These are phyloP conservation scores for Tephrocybe sp. DNA, from an alignment of 768 basidiomycete genomes.

Conservation along the genomic window DNA sequence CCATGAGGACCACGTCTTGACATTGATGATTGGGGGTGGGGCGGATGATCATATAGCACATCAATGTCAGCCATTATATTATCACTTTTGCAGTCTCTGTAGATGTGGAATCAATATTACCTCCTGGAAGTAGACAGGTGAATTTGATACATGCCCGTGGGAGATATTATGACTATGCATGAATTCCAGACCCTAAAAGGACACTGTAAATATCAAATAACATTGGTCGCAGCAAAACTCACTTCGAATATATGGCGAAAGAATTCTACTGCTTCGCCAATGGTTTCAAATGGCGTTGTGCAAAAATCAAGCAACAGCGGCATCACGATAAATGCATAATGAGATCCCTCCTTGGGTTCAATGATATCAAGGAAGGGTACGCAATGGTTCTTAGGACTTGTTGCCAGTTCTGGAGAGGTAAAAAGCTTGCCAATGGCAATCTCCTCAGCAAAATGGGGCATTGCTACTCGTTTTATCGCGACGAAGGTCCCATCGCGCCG, in stretches of 20 bases:
- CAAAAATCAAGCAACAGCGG: conserved; percentile 22
- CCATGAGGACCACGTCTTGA: conserved; percentile 15
- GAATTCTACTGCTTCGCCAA: conserved; percentile 30
- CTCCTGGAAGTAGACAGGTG: neutral
- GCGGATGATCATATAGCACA: conserved; percentile 16
- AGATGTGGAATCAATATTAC: neutral
- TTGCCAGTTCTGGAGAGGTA: conserved; percentile 10
- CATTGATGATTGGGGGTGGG: conserved; percentile 18
- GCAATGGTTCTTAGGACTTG: conserved; percentile 33
- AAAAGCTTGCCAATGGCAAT: conserved; percentile 26
- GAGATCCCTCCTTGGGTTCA: conserved; percentile 18
- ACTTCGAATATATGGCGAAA: conserved; percentile 28
- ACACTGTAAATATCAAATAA: neutral
- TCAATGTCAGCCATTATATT: conserved; percentile 30
- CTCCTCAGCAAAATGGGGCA: conserved; percentile 18
- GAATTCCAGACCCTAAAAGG: conserved; percentile 27
- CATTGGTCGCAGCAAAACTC: neutral
- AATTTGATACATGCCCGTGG: conserved; percentile 24
- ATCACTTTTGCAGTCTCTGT: conserved; percentile 18
- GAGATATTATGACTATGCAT: conserved; percentile 31
- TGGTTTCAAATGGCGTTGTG: conserved; percentile 25
- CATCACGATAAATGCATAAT: conserved; percentile 25
- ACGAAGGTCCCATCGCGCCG: conserved; percentile 31
- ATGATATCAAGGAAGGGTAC: conserved; percentile 27
- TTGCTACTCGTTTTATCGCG: conserved; percentile 26